A percentile compares a stretch with the other conserved stretches of the same genome.
Conservation (phyloP, 139 green algal species). For the Diplosphaera chodatii region DNA sequence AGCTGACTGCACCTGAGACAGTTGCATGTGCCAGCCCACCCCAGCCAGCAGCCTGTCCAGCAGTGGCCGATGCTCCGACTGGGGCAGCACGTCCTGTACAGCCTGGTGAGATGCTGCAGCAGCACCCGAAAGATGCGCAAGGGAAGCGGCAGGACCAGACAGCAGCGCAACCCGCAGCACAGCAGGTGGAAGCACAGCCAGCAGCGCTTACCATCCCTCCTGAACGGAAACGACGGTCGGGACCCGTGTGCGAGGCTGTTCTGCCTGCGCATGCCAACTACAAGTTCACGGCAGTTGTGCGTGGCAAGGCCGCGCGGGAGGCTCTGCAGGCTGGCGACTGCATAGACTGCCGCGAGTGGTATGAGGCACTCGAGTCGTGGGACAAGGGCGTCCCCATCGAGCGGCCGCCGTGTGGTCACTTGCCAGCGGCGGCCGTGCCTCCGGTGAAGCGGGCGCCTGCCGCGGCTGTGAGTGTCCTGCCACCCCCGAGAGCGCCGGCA, state of each 20-base stretch:
- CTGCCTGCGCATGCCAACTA: not conserved
- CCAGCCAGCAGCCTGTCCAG: too few species aligned
- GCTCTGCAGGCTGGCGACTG: slow-evolving; percentile 37
- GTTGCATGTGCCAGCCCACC: not conserved
- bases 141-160: too few species aligned
- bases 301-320: slow-evolving; percentile 30
- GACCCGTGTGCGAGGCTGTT: not conserved
- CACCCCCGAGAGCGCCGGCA: not conserved
- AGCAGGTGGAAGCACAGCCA: not conserved
- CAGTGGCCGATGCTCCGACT: too few species aligned
- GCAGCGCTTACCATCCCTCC: not conserved
- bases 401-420: slow-evolving; percentile 1
- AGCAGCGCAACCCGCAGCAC: not conserved
- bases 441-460: too few species aligned
- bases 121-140: too few species aligned
- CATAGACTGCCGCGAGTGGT: slow-evolving; percentile 38
- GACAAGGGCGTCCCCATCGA: not conserved
- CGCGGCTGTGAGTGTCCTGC: not conserved
- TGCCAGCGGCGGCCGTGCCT: too few species aligned
- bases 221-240: too few species aligned
- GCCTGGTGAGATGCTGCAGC: too few species aligned
- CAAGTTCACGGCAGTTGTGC: slow-evolving; percentile 44
- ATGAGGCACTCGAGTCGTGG: slow-evolving; percentile 32
- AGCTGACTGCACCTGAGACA: not conserved
- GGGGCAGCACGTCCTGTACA: too few species aligned